A percentile compares a stretch with the other conserved stretches of the same genome.
These are phyloP conservation scores for Aspergillus kassunensis DNA, from an alignment of 495 filamentous ascomycete species.

Conservation along the genomic window DNA sequence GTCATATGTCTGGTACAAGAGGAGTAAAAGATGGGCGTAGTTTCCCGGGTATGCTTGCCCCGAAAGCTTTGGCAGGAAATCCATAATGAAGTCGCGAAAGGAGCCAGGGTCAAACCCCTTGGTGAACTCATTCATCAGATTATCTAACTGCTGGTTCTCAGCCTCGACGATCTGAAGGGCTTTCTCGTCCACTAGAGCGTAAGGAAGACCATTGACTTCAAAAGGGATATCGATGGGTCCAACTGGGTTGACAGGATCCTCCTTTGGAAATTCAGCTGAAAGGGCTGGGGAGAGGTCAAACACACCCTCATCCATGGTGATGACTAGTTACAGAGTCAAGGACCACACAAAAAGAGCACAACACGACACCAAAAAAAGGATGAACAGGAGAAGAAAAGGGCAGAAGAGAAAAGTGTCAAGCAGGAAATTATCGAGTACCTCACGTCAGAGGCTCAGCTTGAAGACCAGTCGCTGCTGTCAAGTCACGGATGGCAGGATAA, in stretches of 20 bases:
- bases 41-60: conserved; percentile 17
- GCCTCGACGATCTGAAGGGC: conserved; percentile 11
- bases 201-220: not conserved
- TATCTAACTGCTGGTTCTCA: conserved; percentile 10
- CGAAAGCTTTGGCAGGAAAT: conserved; percentile 12
- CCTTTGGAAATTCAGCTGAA: not conserved
- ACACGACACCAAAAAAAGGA: not conserved
- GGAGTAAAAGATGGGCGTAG: conserved; percentile 22
- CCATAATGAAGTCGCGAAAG: conserved; percentile 12
- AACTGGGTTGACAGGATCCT: not conserved
- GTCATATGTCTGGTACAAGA: conserved; percentile 14
- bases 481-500: not conserved
- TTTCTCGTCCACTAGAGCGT: conserved; percentile 13
- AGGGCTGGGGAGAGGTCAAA: not conserved
- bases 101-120: conserved; percentile 22
- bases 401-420: not conserved
- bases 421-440: not conserved
- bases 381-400: not conserved
- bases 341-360: not conserved
- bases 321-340: not conserved
- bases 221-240: conserved; percentile 12
- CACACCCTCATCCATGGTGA: conserved; percentile 7
- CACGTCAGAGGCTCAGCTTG: not conserved
- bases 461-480: not conserved
- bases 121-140: conserved; percentile 16